Base-by-base conservation (phyloP, 139 green algal genomes). In the Haematococcus sp. region DNA sequence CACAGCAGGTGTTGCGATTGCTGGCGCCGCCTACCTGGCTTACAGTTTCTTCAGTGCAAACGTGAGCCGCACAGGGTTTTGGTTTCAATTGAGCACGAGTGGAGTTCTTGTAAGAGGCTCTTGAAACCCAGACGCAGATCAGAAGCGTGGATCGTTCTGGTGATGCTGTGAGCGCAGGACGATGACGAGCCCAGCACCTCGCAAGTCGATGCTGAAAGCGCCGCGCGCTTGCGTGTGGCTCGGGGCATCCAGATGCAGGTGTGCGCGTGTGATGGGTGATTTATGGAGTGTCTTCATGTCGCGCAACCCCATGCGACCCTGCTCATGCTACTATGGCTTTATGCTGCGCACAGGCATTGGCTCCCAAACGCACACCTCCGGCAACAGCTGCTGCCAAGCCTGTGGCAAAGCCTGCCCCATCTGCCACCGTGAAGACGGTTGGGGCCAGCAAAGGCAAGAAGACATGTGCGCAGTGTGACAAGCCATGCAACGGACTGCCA, bases 241-340 rank as follows among this genome's bases (percentile, higher is more conserved):
- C 43, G 44, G 13, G 46, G 66, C 31, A 61, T 72, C 5, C 66
- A 72, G 46, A 72, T 72, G 66, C 66, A 72, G 27, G 27, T 46
- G 9, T n/a, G 28, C 22, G 58, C 11, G 23, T 9, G 58, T 16
- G n/a, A 49, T 7, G 7, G 11, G 7, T 7, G 7, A 49, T 49
- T 11, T 19, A 19, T 7, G 40, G 40, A 49, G 40, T 49, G 40
- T 49, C 7, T 11, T 49, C 40, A 49, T n/a, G n/a, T n/a, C n/a
- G n/a, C n/a, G 54, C 54, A 61, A 32, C 54, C 58, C 58, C 17
- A 40, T 35, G 58, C 58, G 58, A 4, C 58, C n/a, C 25, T 11
- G 40, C 11, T 49, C 7, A 49, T 11, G 40, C 40, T 49, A 19
- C 11, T 49, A 7, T 11, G 7, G 11, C 40, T 19, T 49, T 49